Evolutionary conservation across 345 rosid genomes (phyloP).

Genomic region (Cardamine resedifolia): DNA sequence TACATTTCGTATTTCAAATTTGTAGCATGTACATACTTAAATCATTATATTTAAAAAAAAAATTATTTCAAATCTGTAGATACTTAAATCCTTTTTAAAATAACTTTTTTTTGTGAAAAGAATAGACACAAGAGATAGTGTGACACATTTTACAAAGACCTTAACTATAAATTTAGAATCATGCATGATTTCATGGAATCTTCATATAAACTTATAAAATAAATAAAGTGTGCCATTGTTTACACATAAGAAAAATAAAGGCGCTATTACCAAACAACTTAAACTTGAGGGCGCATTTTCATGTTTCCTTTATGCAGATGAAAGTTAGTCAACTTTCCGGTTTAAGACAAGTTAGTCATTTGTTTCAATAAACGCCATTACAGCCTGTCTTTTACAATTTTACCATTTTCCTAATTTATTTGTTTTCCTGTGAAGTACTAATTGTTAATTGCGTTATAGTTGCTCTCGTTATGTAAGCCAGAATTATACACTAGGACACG

Average conservation of each 20-base stretch:
- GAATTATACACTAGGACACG: not conserved
- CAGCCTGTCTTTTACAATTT: slow-evolving; percentile 1
- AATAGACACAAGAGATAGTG: not conserved
- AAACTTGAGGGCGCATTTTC: slow-evolving; percentile 5
- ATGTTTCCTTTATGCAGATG: not conserved
- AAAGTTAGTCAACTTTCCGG: slow-evolving; percentile 22
- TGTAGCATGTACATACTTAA: not conserved
- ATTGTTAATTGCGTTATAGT: slow-evolving; percentile 5
- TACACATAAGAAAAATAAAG: not conserved
- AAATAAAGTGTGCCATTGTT: not conserved
- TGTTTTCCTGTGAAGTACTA: not conserved
- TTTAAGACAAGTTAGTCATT: slow-evolving; percentile 10
- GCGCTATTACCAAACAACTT: not conserved
- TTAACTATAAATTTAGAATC: not conserved
- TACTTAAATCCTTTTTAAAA: not conserved
- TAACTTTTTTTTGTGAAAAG: not conserved
- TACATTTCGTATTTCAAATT: too few relatives aligned
- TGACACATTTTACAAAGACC: not conserved
- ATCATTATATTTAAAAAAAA: not conserved
- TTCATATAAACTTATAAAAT: not conserved
- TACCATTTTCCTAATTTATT: not conserved
- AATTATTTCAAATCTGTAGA: not conserved
- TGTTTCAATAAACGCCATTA: slow-evolving; percentile 13
- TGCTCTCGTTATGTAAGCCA: not conserved
- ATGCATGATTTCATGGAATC: not conserved